These are phyloP conservation scores for Neurospora pannonica DNA, from an alignment of 495 filamentous ascomycete species.

Conservation along the genomic window DNA sequence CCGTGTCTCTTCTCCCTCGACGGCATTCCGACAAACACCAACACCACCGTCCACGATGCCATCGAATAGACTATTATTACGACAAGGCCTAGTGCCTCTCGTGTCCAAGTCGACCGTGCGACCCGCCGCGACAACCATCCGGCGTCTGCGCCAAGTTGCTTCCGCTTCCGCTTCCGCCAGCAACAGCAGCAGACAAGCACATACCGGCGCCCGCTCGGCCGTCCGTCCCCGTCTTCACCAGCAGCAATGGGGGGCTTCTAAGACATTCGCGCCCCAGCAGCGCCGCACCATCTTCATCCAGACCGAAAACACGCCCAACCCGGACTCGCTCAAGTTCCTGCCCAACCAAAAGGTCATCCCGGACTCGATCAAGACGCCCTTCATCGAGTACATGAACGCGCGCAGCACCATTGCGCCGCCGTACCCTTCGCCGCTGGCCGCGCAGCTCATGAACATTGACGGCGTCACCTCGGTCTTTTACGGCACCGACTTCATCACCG, in stretches of 20 bases:
- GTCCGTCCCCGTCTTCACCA: not conserved
- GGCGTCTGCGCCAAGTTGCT: conserved; percentile 9
- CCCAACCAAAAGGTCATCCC: conserved; percentile 79
- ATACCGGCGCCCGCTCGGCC: conserved; percentile 6
- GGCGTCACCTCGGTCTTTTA: conserved; percentile 93
- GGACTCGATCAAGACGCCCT: conserved; percentile 56
- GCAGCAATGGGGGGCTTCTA: too few species aligned
- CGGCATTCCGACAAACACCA: not conserved
- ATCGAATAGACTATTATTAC: conserved; percentile 11
- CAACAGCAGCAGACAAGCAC: conserved; percentile 11
- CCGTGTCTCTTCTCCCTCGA: not conserved
- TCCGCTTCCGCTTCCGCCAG: conserved; percentile 14
- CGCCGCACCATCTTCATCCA: conserved; percentile 89
- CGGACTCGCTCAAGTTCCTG: conserved; percentile 88
- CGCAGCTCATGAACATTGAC: conserved; percentile 80
- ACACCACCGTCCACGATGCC: conserved; percentile 8
- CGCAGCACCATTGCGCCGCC: conserved; percentile 81
- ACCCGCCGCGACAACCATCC: conserved; percentile 1
- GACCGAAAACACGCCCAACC: conserved; percentile 87
- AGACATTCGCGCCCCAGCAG: not conserved
- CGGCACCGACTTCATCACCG: conserved; percentile 90
- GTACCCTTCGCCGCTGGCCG: conserved; percentile 86
- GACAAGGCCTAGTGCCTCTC: conserved; percentile 20
- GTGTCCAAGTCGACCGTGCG: conserved; percentile 6
- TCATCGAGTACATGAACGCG: conserved; percentile 84